phyloP scores from a whole-genome alignment of 2,329 filamentous ascomycete species.

The Aspergillaceae sp. region DNA sequence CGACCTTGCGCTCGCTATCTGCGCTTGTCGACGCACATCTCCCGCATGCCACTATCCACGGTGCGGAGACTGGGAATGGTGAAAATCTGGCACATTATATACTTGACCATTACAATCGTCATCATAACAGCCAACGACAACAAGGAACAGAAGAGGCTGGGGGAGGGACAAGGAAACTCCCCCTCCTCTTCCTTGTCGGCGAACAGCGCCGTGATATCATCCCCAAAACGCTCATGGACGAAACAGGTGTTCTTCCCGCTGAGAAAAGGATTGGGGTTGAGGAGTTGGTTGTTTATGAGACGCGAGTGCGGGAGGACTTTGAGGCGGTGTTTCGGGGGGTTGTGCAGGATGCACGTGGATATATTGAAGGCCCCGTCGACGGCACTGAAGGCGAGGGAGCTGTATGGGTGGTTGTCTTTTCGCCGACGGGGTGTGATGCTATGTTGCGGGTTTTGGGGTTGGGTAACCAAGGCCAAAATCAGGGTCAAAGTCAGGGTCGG shows the following conservation, averaged over 20 bases:
- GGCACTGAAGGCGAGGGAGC: conserved; percentile 3
- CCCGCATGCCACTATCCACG: conserved; percentile 56
- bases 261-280: conserved; percentile 56
- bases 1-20: conserved; percentile 56
- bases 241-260: conserved; percentile 34
- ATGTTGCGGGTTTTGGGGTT: conserved; percentile 49
- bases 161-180: conserved; percentile 31
- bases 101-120: conserved; percentile 60
- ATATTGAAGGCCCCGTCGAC: conserved; percentile 32
- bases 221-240: conserved; percentile 64
- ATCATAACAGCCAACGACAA: neutral
- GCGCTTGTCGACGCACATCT: conserved; percentile 36
- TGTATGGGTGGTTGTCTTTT: conserved; percentile 44
- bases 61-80: conserved; percentile 76
- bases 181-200: conserved; percentile 78
- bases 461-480: conserved; percentile 9
- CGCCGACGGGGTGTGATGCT: conserved; percentile 53
- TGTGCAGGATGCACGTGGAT: conserved; percentile 40
- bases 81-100: conserved; percentile 72
- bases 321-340: conserved; percentile 52
- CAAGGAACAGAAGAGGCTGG: conserved; percentile 36
- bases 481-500: neutral
- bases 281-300: conserved; percentile 80
- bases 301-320: conserved; percentile 73
- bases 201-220: conserved; percentile 87